Evolutionary conservation across 1,139 yeast species (phyloP), one percentile per base, ranked within the genome.

Genomic region (Pichia sp.): DNA sequence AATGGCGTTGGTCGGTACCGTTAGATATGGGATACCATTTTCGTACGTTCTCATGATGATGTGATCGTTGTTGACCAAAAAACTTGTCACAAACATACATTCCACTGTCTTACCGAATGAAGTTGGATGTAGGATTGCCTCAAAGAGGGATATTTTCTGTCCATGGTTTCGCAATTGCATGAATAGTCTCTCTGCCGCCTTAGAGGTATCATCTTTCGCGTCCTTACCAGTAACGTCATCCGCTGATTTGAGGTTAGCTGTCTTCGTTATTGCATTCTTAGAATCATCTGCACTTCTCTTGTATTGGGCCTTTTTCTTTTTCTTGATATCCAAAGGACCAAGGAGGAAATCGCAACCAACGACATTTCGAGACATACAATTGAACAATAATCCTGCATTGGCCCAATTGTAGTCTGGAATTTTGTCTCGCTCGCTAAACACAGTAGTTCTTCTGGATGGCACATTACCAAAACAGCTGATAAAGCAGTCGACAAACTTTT

Each of bases 71-170:
- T 78, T 74, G 5, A 86, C 72, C 33, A 88, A 62, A 52, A 87
- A 87, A 55, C 94, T 82, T 2, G 84, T 69, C 52, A 79, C 83
- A 52, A 87, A 88, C 47, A 88, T 60, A 52, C 85, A 86, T 53
- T 88, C 96, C 5, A 87, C 76, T 5, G 91, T 73, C 52, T 82
- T 88, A 2, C 82, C 67, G 58, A 81, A 88, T 6, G 91, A 79
- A 8, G 60, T 39, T 0, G 96, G 96, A 52, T 88, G 77, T 26
- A 87, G 64, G 41, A 85, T 72, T 48, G 83, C 79, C 42, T 67
- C 63, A 52, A 74, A 83, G 37, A 86, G 63, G 41, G 75, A 76
- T 10, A 86, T 66, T 2, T 68, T 70, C 8, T 55, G 51, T 20
- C 52, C 58, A 34, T 54, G 54, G 33, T 56, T 65, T 45, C 43